phyloP scores from a whole-genome alignment of 2,329 filamentous ascomycete species.

The Endocalyx cinctus region DNA sequence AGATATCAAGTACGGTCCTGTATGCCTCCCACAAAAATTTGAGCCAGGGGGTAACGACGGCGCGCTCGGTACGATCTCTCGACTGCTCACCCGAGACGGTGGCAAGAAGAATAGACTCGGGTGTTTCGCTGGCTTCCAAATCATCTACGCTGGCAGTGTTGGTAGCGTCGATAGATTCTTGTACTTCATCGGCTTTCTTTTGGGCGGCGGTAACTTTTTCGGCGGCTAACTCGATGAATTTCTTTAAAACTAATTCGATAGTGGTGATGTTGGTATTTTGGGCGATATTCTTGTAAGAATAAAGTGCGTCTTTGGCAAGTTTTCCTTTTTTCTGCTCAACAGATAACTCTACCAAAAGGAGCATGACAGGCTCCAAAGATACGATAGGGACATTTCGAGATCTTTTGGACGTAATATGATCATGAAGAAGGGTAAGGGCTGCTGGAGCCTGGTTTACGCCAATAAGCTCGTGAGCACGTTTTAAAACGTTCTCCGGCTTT shows the following conservation, averaged over 20 bases:
- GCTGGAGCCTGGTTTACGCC: slow-evolving; percentile 91
- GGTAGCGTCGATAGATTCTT: slow-evolving; percentile 76
- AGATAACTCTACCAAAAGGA: slow-evolving; percentile 92
- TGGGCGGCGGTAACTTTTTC: slow-evolving; percentile 95
- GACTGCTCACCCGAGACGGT: slow-evolving; percentile 98
- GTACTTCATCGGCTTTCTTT: slow-evolving; percentile 91
- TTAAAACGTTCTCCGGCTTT: slow-evolving; percentile 98
- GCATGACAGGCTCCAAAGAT: slow-evolving; percentile 96
- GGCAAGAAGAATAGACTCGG: slow-evolving; percentile 94
- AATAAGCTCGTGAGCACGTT: slow-evolving; percentile 97
- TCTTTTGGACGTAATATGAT: slow-evolving; percentile 98
- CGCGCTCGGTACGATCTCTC: slow-evolving; percentile 92
- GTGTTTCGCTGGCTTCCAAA: slow-evolving; percentile 93
- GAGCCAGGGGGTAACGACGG: slow-evolving; percentile 97
- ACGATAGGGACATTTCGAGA: slow-evolving; percentile 96
- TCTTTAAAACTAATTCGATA: slow-evolving; percentile 95
- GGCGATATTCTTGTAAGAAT: slow-evolving; percentile 99
- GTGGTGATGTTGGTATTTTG: slow-evolving; percentile 98
- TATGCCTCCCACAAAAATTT: slow-evolving; percentile 99
- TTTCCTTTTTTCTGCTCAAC: slow-evolving; percentile 98
- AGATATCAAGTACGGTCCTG: slow-evolving; percentile 94
- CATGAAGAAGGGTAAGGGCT: slow-evolving; percentile 90
- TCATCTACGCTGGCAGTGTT: slow-evolving; percentile 80
- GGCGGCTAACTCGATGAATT: slow-evolving; percentile 95
- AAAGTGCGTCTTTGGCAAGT: slow-evolving; percentile 95